Evolutionary conservation across 345 rosid species (phyloP).

Genomic region (Brassica juncea): DNA sequence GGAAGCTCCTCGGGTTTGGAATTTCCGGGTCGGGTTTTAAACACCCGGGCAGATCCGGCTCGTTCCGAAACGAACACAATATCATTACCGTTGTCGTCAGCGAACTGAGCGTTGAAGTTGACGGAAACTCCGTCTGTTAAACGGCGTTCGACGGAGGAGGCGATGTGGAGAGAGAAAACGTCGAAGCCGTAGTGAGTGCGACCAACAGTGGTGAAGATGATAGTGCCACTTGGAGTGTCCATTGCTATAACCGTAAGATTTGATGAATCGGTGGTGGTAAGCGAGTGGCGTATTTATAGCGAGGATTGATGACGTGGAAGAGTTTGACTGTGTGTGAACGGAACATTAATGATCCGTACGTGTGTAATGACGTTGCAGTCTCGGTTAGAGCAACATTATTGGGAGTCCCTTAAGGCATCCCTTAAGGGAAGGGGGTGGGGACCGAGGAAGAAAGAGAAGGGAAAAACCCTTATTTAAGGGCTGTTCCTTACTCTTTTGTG

Average conservation of each 20-base stretch:
- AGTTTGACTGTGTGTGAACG: slow-evolving; percentile 26
- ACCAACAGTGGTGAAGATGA: slow-evolving; percentile 71
- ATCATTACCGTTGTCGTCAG: slow-evolving; percentile 25
- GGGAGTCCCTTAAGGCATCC: too few species aligned
- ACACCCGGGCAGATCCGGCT: slow-evolving; percentile 52
- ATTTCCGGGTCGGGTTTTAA: slow-evolving; percentile 42
- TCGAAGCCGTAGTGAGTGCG: slow-evolving; percentile 77
- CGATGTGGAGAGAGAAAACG: slow-evolving; percentile 53
- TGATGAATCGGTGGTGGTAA: not conserved
- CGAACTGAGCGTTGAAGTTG: slow-evolving; percentile 79
- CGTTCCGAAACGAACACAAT: slow-evolving; percentile 74
- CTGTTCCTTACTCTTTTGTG: too few species aligned
- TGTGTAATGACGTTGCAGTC: slow-evolving; percentile 41
- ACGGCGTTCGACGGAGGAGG: slow-evolving; percentile 40
- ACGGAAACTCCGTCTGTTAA: slow-evolving; percentile 74
- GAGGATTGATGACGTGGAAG: not conserved
- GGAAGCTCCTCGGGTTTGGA: slow-evolving; percentile 52
- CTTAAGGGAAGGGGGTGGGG: too few species aligned
- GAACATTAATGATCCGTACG: slow-evolving; percentile 31
- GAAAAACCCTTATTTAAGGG: too few species aligned
- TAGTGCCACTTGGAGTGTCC: slow-evolving; percentile 61
- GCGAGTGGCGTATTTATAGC: slow-evolving; percentile 11
- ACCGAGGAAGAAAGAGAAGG: too few species aligned
- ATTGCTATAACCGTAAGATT: slow-evolving; percentile 24
- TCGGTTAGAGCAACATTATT: not conserved